Evolutionary conservation across 2,329 filamentous ascomycete species (phyloP), one percentile per base, ranked within the genome.

Genomic region (Xylariaceae sp.): DNA sequence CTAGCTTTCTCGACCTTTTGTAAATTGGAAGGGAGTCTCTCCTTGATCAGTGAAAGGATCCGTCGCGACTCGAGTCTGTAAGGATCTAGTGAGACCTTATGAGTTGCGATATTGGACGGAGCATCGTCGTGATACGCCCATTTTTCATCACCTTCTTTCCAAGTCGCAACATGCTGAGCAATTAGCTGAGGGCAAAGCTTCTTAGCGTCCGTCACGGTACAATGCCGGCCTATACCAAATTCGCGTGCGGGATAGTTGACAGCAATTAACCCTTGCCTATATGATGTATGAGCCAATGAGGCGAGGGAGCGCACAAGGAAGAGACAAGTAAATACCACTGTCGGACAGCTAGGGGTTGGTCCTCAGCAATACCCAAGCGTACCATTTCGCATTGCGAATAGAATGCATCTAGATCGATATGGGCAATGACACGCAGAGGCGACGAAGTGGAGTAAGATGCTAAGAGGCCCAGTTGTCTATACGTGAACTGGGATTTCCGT

Each of bases 361-460:
- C 84, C 59, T 90, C 87, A 14, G 88, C 78, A 10, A 90, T 78
- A 12, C 87, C 87, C 44, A 98, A 81, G 7, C 95, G 86, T 9
- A 96, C 87, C 83, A 93, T 96, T 75, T 99, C 95, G 71, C 92
- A 97, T 78, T 99, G 95, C 2, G 90, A 89, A 73, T 99, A 99
- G 75, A 99, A 99, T 40, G 93, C 93, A 82, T 99, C 95, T 57
- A 99, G 86, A 69, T 99, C 95, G 61, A 98, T 86, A 72, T 97
- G 93, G 6, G 91, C 91, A 65, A 97, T 86, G 23, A 96, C 89
- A 44, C 95, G 87, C 37, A 99, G 80, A 1, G 93, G 93, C 48
- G 86, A 91, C 7, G 86, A 85, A 0, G 87, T 80, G 32, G 85
- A 86, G 63, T 83, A 91, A 9, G 86, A 81, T 6, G 87, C 84